phyloP scores from a whole-genome alignment of 495 filamentous ascomycete species.

The Trypethelium eluteriae region DNA sequence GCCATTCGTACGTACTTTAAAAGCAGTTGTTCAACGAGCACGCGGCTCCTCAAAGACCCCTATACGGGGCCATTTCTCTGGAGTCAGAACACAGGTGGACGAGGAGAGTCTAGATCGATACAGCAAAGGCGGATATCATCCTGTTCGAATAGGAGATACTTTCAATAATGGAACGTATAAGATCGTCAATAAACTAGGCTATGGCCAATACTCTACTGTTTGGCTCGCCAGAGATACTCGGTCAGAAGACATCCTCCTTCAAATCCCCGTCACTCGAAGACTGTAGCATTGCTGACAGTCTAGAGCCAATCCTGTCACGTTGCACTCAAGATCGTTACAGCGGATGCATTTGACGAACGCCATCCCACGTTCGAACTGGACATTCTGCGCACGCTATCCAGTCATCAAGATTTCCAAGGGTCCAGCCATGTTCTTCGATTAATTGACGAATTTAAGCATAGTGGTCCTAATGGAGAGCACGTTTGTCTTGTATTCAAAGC shows the following conservation, averaged over 20 bases:
- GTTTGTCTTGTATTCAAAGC: slow-evolving; percentile 26
- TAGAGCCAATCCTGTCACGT: slow-evolving; percentile 19
- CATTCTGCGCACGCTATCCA: slow-evolving; percentile 18
- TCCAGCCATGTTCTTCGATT: slow-evolving; percentile 21
- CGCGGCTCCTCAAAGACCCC: neutral
- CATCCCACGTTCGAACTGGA: neutral
- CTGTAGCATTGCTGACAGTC: neutral
- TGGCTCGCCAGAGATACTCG: slow-evolving; percentile 19
- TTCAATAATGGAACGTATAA: slow-evolving; percentile 13
- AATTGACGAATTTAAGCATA: slow-evolving; percentile 29
- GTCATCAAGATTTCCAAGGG: slow-evolving; percentile 22
- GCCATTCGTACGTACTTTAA: neutral
- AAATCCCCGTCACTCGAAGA: neutral
- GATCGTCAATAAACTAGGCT: slow-evolving; percentile 20
- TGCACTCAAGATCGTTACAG: slow-evolving; percentile 35
- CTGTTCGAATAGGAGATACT: slow-evolving; percentile 16
- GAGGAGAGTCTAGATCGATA: neutral
- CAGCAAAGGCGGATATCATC: slow-evolving; percentile 19
- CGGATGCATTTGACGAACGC: slow-evolving; percentile 24
- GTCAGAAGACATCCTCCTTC: neutral
- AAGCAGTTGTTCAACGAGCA: neutral
- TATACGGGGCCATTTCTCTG: neutral
- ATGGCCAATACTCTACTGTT: slow-evolving; percentile 19
- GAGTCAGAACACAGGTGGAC: neutral
- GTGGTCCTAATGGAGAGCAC: slow-evolving; percentile 36